phyloP scores from a whole-genome alignment of 768 basidiomycete species.

The Gymnopilus junonius region DNA sequence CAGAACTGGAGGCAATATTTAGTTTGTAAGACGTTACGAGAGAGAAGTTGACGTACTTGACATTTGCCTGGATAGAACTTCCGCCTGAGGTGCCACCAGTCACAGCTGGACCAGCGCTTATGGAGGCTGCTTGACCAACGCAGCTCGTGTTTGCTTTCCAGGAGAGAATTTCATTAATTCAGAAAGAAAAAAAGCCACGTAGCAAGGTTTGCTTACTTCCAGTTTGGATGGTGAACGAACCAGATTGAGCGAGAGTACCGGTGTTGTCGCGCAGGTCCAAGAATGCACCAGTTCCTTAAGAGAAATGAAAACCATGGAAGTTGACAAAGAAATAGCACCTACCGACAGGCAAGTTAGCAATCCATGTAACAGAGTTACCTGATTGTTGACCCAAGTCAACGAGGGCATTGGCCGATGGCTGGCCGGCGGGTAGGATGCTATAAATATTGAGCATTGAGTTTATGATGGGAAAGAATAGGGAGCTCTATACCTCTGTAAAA shows the following conservation, averaged over 20 bases:
- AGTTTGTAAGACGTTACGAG: not conserved
- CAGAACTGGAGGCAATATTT: not conserved
- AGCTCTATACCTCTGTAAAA: slow-evolving; percentile 18
- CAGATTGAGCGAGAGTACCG: slow-evolving; percentile 30
- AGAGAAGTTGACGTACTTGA: not conserved
- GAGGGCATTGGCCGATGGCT: slow-evolving; percentile 26
- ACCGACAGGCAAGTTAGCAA: slow-evolving; percentile 29
- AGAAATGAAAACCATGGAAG: not conserved
- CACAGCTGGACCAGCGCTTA: slow-evolving; percentile 12
- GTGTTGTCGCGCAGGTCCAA: slow-evolving; percentile 28
- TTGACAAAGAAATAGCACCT: not conserved
- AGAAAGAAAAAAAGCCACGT: not conserved
- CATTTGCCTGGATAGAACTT: not conserved
- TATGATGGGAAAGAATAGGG: not conserved
- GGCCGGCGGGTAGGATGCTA: slow-evolving; percentile 29
- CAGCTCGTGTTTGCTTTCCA: slow-evolving; percentile 25
- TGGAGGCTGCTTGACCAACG: slow-evolving; percentile 18
- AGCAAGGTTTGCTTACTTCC: slow-evolving; percentile 19
- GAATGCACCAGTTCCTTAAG: slow-evolving; percentile 25
- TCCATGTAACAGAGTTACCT: slow-evolving; percentile 29
- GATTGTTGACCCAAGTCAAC: slow-evolving; percentile 25
- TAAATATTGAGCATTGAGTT: not conserved
- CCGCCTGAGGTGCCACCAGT: not conserved
- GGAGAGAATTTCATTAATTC: not conserved
- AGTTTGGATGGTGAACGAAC: slow-evolving; percentile 23